phyloP scores from a whole-genome alignment of 768 basidiomycete genomes.

The Myochromella boudieri region DNA sequence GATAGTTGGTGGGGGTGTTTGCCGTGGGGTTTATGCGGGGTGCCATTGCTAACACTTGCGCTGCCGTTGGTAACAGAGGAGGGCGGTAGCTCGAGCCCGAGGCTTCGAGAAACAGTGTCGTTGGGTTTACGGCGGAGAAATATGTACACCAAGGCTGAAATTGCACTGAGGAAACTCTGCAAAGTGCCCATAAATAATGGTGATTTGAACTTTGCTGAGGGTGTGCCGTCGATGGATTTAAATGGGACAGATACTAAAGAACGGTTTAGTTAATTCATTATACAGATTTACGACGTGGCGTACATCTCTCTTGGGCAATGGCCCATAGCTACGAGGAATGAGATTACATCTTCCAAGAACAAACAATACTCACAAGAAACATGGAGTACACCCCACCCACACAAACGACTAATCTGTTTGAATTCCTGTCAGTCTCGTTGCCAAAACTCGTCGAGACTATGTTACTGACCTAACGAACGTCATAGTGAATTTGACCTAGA shows the following conservation, averaged over 20 bases:
- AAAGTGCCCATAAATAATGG: slow-evolving; percentile 83
- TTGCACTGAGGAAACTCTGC: slow-evolving; percentile 75
- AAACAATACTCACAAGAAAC: slow-evolving; percentile 68
- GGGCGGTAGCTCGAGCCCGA: slow-evolving; percentile 56
- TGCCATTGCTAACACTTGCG: slow-evolving; percentile 24
- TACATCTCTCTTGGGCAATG: slow-evolving; percentile 91
- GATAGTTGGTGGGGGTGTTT: slow-evolving; percentile 41
- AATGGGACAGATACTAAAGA: slow-evolving; percentile 81
- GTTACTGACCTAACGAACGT: slow-evolving; percentile 22
- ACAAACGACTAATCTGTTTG: slow-evolving; percentile 78
- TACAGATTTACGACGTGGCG: slow-evolving; percentile 22
- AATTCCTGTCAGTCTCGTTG: slow-evolving; percentile 1
- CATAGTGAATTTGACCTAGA: slow-evolving; percentile 17
- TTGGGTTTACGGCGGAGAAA: slow-evolving; percentile 55
- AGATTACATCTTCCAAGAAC: not conserved
- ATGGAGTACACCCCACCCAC: slow-evolving; percentile 89
- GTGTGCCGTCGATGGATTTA: slow-evolving; percentile 59
- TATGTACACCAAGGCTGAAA: slow-evolving; percentile 80
- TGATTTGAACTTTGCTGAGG: slow-evolving; percentile 77
- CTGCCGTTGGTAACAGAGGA: slow-evolving; percentile 21
- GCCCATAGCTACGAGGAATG: slow-evolving; percentile 69
- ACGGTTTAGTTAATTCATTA: not conserved
- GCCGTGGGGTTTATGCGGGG: slow-evolving; percentile 27
- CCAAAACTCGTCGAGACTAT: not conserved
- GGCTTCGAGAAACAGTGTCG: slow-evolving; percentile 51